Percentiles rank a stretch among this genome's conserved stretches.
Conservation (phyloP, 2,329 filamentous ascomycete genomes). For the Plectosphaerella cucumerina region DNA sequence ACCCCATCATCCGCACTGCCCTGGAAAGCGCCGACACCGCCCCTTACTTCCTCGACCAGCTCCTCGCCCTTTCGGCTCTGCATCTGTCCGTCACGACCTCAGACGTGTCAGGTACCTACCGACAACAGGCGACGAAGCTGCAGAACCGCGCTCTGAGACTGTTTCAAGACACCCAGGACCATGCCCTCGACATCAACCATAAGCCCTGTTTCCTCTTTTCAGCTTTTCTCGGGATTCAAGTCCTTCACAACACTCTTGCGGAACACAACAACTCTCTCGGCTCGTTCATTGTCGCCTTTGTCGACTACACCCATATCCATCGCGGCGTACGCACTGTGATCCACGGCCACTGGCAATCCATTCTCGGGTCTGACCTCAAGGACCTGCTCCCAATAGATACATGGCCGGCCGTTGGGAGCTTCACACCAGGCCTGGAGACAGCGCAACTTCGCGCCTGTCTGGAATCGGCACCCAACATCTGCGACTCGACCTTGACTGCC, state of each 20-base stretch:
- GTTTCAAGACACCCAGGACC: conserved; percentile 25
- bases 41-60: conserved; percentile 31
- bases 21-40: conserved; percentile 21
- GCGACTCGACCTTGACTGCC: conserved; percentile 1
- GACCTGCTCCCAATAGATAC: conserved; percentile 11
- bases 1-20: conserved; percentile 21
- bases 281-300: conserved; percentile 19
- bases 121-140: conserved; percentile 23
- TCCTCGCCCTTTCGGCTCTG: conserved; percentile 31
- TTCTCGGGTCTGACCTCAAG: conserved; percentile 17
- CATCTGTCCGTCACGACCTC: conserved; percentile 24
- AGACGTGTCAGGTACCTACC: conserved; percentile 14
- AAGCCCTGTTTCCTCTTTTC: conserved; percentile 29
- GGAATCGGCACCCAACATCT: not conserved
- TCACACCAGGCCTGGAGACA: conserved; percentile 1
- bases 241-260: conserved; percentile 30
- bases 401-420: not conserved
- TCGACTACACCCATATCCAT: conserved; percentile 24
- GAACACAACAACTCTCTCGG: conserved; percentile 22
- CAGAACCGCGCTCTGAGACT: conserved; percentile 22
- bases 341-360: conserved; percentile 7
- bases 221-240: conserved; percentile 25
- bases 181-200: conserved; percentile 20
- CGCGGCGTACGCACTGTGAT: conserved; percentile 21
- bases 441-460: not conserved